Base-by-base conservation (phyloP, 2,329 filamentous ascomycete species). In the Aureobasidium vineae region DNA sequence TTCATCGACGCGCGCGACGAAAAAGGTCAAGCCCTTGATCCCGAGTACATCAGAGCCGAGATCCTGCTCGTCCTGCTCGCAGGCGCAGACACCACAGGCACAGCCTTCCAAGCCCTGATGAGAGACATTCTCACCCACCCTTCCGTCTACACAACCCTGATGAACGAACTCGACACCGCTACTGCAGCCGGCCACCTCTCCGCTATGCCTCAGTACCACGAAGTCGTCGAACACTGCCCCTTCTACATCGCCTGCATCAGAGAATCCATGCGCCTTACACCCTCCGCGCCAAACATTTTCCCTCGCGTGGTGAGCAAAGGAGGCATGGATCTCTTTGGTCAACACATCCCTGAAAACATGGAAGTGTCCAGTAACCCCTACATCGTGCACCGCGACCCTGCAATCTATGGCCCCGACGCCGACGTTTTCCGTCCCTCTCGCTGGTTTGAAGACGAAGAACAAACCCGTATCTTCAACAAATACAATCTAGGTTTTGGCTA, bases 41-140 rank as follows among this genome's bases (percentile, higher is more conserved):
- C 82, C 63, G 79, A 83, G 5, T 82, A 83, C 69, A 81, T 85
- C 75, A 83, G 81, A 69, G 81, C 82, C 0, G 83, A 85, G 70
- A 79, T 84, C 28, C 74, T 85, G 1, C 77, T 85, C 0, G 80
- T 85, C 3, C 75, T 83, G 19, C 75, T 84, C 74, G 82, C 82
- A 0, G 82, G 82, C 16, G 80, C 81, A 4, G 82, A 84, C 66
- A 84, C 82, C 13, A 83, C 81, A 0, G 80, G 80, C 1, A 82
- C 82, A 1, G 76, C 79, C 4, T 79, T 84, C 45, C 60, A 69
- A 31, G 68, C 66, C 1, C 63, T 66, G 15, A 40, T 70, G 23
- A 57, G 67, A 11, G 52, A 68, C 43, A 63, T 71, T 19, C 68
- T 70, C 11, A 60, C 67, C 8, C 66, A 50, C 26, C 70, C 69